Evolutionary conservation across 2,329 filamentous ascomycete genomes (phyloP).

Genomic region (Teratosphaeria viscida): DNA sequence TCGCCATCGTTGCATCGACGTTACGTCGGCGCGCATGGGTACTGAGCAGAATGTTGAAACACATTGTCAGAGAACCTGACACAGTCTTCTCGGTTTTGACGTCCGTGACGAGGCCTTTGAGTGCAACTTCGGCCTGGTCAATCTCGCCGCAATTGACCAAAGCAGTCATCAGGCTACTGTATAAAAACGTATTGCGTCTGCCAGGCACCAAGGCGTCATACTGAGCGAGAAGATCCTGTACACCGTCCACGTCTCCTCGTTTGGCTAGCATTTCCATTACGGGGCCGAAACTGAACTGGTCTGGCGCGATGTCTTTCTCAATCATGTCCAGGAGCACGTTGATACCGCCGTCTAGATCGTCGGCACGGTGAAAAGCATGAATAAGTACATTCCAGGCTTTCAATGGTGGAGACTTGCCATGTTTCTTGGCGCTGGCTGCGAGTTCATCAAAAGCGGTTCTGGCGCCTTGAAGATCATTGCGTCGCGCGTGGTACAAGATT

Average conservation of each 20-base stretch:
- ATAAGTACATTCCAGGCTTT: conserved; percentile 69
- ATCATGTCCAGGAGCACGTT: conserved; percentile 53
- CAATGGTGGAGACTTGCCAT: conserved; percentile 40
- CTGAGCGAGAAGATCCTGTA: conserved; percentile 51
- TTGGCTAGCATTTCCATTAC: conserved; percentile 62
- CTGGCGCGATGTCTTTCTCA: conserved; percentile 39
- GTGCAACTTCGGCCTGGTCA: conserved; percentile 38
- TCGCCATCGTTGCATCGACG: conserved; percentile 40
- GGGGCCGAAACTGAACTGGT: conserved; percentile 57
- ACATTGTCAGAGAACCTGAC: conserved; percentile 45
- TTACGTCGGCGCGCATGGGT: conserved; percentile 57
- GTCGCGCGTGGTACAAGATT: conserved; percentile 60
- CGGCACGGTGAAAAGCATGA: conserved; percentile 55
- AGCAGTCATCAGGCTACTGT: conserved; percentile 56
- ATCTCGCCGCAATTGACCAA: conserved; percentile 40
- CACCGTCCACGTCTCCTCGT: conserved; percentile 62
- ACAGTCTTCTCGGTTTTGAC: conserved; percentile 31
- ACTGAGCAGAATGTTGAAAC: conserved; percentile 71
- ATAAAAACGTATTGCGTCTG: conserved; percentile 45
- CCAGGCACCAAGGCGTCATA: conserved; percentile 48
- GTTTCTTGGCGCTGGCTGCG: conserved; percentile 17
- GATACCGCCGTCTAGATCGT: conserved; percentile 57
- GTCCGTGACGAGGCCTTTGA: conserved; percentile 17
- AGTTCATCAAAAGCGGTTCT: conserved; percentile 55
- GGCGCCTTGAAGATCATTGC: conserved; percentile 53